Base-by-base conservation (phyloP, 208 protist species). In the Crithidia expoeki region DNA sequence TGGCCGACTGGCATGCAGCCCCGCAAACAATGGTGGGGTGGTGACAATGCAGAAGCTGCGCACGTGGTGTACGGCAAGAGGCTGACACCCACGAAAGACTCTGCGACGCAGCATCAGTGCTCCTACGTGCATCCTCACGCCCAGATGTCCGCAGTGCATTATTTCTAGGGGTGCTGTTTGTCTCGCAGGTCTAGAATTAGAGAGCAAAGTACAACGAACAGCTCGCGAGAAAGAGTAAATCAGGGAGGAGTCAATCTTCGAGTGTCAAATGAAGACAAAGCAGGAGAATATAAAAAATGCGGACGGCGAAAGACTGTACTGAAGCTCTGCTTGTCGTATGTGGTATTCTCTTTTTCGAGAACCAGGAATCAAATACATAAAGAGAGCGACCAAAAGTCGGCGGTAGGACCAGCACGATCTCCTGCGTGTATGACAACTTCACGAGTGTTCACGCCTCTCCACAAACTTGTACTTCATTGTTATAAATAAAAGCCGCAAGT, bases 31-130 rank as follows among this genome's bases (percentile, higher is more conserved):
- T 14, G 14, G 28, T 2, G 61, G 34, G 16, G 61, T 38, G 1
- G 59, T 44, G n/a, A 19, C 27, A 7, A 33, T 27, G 61, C 47
- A 67, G 33, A 67, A 55, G 44, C 61, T 17, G 33, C 61, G 61
- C 1, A 5, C n/a, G 6, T 44, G 61, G 3, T 32, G n/a, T 25
- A 23, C 28, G 25, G 47, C 23, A 19, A 65, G 19, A n/a, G 59
- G 46, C 46, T 53, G 40, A 6, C 19, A 40, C 19, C 38, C 46
- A 19, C 59, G 61, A n/a, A 67, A 17, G 1, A 67, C 61, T 30
- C 33, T 55, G 47, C 61, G 57, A 3, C 61, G 46, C 32, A 67
- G 21, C 46, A 67, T 52, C 16, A 44, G 49, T 2, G 49, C 49
- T 0, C 47, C 23, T 4, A 67, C 47, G n/a, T 23, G 40, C 46